These are phyloP conservation scores for Fomitiporia mediterranea DNA, from an alignment of 1,284 basidiomycete species.

Conservation along the genomic window DNA sequence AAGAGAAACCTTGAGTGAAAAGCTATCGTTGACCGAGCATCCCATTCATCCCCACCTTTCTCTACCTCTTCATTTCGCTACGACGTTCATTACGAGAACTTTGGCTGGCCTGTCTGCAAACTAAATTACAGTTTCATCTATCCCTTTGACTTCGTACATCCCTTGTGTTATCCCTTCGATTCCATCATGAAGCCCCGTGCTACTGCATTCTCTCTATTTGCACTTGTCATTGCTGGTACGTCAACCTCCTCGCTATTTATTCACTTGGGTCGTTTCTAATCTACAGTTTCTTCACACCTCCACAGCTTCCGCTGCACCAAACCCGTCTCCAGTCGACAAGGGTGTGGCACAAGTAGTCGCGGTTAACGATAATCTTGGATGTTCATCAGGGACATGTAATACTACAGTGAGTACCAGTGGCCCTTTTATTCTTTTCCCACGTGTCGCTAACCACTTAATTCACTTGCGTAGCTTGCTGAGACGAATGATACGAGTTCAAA, in stretches of 20 bases:
- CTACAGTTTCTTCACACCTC: background rate
- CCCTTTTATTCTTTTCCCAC: background rate
- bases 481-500: slow-evolving; percentile 1
- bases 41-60: background rate
- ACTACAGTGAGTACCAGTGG: background rate
- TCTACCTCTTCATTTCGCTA: background rate
- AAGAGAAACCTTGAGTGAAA: background rate
- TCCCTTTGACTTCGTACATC: background rate
- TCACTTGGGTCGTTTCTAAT: no score
- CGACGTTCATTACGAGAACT: background rate
- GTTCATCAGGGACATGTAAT: slow-evolving; percentile 16
- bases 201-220: background rate
- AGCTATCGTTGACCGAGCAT: slow-evolving; percentile 15
- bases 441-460: background rate
- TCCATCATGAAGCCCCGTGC: slow-evolving; percentile 10
- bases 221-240: slow-evolving; percentile 6
- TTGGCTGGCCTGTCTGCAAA: background rate
- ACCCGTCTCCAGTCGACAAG: slow-evolving; percentile 14
- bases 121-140: background rate
- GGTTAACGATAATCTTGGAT: slow-evolving; percentile 18
- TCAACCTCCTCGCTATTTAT: background rate
- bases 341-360: slow-evolving; percentile 10
- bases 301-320: slow-evolving; percentile 13
- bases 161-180: background rate
- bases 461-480: background rate